Evolutionary conservation across 129 eudicot species (phyloP).

Genomic region (Flaveria sonorensis): DNA sequence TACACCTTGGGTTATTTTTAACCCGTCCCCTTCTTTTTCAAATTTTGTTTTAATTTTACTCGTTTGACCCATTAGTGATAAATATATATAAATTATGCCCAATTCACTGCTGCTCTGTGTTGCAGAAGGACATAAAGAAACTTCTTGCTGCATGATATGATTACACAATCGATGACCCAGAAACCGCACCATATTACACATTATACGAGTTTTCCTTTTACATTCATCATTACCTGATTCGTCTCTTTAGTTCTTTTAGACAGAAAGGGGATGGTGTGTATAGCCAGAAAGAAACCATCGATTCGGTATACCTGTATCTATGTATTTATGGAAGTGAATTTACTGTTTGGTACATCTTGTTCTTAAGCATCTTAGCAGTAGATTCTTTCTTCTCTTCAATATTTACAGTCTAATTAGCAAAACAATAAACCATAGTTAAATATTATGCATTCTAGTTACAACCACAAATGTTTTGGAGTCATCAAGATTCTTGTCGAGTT

Average conservation of each 20-base stretch:
- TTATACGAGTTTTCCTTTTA: neutral
- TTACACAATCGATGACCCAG: neutral
- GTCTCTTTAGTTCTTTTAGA: constrained; percentile 19
- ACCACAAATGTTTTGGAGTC: neutral
- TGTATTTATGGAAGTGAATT: neutral
- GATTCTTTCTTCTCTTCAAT: constrained; percentile 1
- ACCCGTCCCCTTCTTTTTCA: neutral
- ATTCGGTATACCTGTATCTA: constrained; percentile 20
- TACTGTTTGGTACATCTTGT: neutral
- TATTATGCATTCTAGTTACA: neutral
- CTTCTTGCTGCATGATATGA: constrained; percentile 59
- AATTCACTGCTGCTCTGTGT: neutral
- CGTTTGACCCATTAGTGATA: neutral
- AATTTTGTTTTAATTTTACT: neutral
- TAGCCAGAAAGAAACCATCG: constrained; percentile 9
- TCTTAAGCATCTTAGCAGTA: neutral
- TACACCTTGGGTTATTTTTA: neutral
- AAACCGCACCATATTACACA: neutral
- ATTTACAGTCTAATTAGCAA: neutral
- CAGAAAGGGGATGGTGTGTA: constrained; percentile 11
- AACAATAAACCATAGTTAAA: neutral
- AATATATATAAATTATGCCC: neutral
- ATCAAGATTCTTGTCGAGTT: neutral
- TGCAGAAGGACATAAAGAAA: constrained; percentile 84
- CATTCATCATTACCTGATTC: constrained; percentile 6